Percentiles rank a stretch among this genome's conserved stretches.
These are phyloP conservation scores for Didymella exigua DNA, from an alignment of 2,329 filamentous ascomycete genomes.

Conservation along the genomic window DNA sequence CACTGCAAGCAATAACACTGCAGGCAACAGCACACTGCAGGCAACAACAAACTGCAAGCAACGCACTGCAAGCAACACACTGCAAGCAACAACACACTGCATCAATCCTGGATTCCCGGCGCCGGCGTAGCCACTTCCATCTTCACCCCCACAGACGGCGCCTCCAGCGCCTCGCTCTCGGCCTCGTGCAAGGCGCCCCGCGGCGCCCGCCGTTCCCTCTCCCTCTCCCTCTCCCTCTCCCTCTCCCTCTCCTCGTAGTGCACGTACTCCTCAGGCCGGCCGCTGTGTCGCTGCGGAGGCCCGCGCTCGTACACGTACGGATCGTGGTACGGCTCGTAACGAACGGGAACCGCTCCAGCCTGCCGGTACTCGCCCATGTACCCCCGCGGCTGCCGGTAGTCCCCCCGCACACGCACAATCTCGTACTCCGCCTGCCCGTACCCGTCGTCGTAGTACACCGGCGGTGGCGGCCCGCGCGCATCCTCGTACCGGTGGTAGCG, in stretches of 20 bases:
- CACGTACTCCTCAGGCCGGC: conserved; percentile 33
- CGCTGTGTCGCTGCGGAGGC: conserved; percentile 32
- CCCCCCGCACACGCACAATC: conserved; percentile 39
- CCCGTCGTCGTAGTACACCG: conserved; percentile 39
- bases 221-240: conserved; percentile 36
- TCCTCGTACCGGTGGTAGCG: conserved; percentile 41
- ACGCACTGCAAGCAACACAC: too few species aligned
- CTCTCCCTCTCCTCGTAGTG: conserved; percentile 43
- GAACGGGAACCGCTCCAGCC: conserved; percentile 25
- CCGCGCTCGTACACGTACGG: conserved; percentile 42
- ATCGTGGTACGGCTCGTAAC: conserved; percentile 39
- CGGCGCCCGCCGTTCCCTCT: conserved; percentile 28
- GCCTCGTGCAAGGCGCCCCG: conserved; percentile 4
- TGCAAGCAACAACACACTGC: too few species aligned
- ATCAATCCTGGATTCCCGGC: background rate
- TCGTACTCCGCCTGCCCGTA: conserved; percentile 43
- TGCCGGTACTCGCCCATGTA: conserved; percentile 24
- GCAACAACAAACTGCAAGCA: too few species aligned
- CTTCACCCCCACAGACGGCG: conserved; percentile 10
- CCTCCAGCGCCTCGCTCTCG: conserved; percentile 8
- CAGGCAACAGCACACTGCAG: too few species aligned
- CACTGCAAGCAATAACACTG: too few species aligned
- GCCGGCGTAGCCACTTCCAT: conserved; percentile 14
- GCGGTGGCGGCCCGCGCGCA: conserved; percentile 29
- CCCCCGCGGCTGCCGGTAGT: conserved; percentile 27